These are phyloP conservation scores for Sanghuangporus baumii DNA, from an alignment of 1,284 basidiomycete genomes.

Conservation along the genomic window DNA sequence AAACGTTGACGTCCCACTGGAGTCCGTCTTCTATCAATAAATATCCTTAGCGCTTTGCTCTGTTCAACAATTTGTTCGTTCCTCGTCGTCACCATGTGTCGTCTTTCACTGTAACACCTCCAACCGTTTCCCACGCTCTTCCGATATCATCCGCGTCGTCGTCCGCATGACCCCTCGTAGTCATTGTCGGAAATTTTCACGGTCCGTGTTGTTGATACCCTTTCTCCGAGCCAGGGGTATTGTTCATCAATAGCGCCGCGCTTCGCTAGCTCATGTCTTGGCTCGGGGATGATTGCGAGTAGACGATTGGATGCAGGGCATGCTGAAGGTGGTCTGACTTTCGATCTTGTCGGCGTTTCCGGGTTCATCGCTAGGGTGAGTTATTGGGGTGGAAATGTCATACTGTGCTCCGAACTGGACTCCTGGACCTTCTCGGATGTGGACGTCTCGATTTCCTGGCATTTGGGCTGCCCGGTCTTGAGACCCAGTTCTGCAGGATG, in stretches of 20 bases:
- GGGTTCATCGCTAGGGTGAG: neutral
- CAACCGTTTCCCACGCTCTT: constrained; percentile 8
- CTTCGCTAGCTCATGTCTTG: neutral
- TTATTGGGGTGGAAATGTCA: neutral
- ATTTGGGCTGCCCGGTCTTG: neutral
- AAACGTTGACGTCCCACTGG: no score
- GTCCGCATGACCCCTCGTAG: neutral
- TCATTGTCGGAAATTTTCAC: neutral
- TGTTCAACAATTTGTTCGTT: neutral
- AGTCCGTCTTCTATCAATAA: neutral
- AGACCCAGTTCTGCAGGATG: neutral
- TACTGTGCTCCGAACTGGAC: neutral
- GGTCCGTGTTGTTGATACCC: neutral
- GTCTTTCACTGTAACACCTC: neutral
- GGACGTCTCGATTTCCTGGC: neutral
- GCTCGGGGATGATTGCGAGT: constrained; percentile 9
- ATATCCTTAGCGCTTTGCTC: neutral
- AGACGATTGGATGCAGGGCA: constrained; percentile 1
- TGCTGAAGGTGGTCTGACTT: neutral
- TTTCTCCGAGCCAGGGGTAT: constrained; percentile 13
- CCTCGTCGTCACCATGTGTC: neutral
- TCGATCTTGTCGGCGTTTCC: neutral
- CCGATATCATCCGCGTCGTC: neutral
- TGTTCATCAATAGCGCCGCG: neutral
- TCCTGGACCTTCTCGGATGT: neutral